Evolutionary conservation across 2,329 filamentous ascomycete species (phyloP), one percentile per base, ranked within the genome.

Genomic region (Dactylonectria macrodidyma): DNA sequence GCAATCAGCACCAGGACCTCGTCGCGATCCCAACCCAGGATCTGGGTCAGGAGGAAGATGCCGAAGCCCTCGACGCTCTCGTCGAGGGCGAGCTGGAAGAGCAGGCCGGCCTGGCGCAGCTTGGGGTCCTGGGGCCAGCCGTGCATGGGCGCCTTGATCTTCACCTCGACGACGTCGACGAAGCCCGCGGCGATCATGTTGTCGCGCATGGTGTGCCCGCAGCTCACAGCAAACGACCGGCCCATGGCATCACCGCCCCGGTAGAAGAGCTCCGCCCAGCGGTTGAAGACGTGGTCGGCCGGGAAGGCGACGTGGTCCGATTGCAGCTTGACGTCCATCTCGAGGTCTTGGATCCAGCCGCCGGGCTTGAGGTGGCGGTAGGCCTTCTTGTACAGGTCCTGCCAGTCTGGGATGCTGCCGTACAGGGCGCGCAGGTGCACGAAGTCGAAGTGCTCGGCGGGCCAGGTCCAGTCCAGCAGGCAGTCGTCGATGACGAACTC

Each of bases 371-470:
- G 78, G 66, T 89, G 85, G 61, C 79, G 79, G 68, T 80, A 88
- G 0, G 84, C 78, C 65, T 88, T 86, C 12, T 78, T 77, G 66
- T 92, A 85, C 8, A 92, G 79, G 11, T 84, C 79, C 22, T 83
- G 81, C 81, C 89, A 92, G 71, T 90, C 85, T 1, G 82, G 78
- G 69, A 91, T 86, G 55, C 85, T 84, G 22, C 90, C 90, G 2
- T 84, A 81, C 74, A 92, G 81, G 65, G 87, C 62, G 5, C 87
- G 84, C 2, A 87, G 84, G 78, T 91, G 90, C 65, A 92, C 85
- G 66, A 87, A 87, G 78, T 91, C 89, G 73, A 91, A 85, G 70
- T 84, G 74, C 48, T 84, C 75, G 3, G 78, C 73, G 19, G 74
- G 66, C 67, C 70, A 76, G 0, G 87, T 81, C 89, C 89, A 91